Evolutionary conservation across 2,329 filamentous ascomycete genomes (phyloP).

Genomic region (Sordariomycetes sp.): DNA sequence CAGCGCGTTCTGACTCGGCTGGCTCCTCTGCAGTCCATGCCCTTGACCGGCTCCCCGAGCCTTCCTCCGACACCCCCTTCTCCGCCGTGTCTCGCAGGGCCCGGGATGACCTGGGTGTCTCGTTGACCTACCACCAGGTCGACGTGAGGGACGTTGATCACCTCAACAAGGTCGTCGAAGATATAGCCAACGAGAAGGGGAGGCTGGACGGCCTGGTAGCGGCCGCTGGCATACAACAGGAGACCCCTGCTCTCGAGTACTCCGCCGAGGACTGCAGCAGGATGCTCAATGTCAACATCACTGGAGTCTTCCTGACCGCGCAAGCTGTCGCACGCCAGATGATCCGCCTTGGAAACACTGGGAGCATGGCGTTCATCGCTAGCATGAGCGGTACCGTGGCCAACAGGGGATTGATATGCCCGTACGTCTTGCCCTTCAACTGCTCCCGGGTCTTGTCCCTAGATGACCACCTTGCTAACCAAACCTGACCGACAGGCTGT

Average conservation of each 20-base stretch:
- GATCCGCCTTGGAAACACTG: constrained; percentile 43
- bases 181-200: constrained; percentile 59
- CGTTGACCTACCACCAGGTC: constrained; percentile 63
- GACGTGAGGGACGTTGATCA: constrained; percentile 65
- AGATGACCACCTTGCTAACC: neutral
- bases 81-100: constrained; percentile 53
- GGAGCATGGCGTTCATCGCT: constrained; percentile 58
- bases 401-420: constrained; percentile 47
- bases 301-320: constrained; percentile 76
- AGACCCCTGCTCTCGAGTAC: constrained; percentile 75
- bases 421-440: constrained; percentile 31
- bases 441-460: neutral
- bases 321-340: constrained; percentile 79
- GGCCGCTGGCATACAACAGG: constrained; percentile 66
- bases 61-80: constrained; percentile 45
- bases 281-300: constrained; percentile 79
- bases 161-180: constrained; percentile 56
- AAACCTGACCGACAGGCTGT: constrained; percentile 36
- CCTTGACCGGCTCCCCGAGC: constrained; percentile 50
- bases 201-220: constrained; percentile 71
- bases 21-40: constrained; percentile 43
- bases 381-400: constrained; percentile 60
- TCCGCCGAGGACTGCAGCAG: constrained; percentile 62
- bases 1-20: neutral
- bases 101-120: constrained; percentile 51